Evolutionary conservation across 192 early-diverging fungal species (phyloP).

Genomic region (Rhizophagus prolifer): DNA sequence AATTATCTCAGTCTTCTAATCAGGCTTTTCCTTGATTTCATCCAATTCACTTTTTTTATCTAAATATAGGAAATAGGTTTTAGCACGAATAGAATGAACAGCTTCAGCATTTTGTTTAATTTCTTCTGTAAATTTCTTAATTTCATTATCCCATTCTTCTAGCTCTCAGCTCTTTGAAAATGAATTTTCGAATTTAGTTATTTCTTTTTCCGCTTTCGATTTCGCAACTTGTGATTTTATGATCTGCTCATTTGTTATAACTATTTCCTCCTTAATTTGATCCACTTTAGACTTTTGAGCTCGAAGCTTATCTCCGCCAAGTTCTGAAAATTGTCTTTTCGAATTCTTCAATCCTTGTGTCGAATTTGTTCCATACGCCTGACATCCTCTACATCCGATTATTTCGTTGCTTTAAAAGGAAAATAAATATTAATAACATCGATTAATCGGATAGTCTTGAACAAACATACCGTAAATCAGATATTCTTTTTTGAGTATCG

Average conservation of each 20-base stretch:
- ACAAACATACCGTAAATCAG: conserved; percentile 50
- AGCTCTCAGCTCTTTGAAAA: conserved; percentile 67
- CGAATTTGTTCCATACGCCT: conserved; percentile 53
- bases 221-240: conserved; percentile 75
- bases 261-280: conserved; percentile 75
- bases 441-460: too few relatives aligned
- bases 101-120: conserved; percentile 56
- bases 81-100: conserved; percentile 44
- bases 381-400: conserved; percentile 56
- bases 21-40: conserved; percentile 65
- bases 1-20: conserved; percentile 61
- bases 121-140: conserved; percentile 59
- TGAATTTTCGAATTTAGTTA: conserved; percentile 64
- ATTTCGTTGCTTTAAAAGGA: conserved; percentile 43
- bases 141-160: conserved; percentile 61
- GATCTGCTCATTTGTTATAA: conserved; percentile 60
- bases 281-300: conserved; percentile 85
- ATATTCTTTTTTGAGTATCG: conserved; percentile 68
- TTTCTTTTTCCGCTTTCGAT: conserved; percentile 72
- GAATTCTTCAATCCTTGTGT: conserved; percentile 46
- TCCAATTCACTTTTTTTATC: conserved; percentile 66
- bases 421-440: background rate
- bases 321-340: conserved; percentile 63
- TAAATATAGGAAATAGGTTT: conserved; percentile 31
- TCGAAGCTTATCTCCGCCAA: conserved; percentile 85